phyloP scores from a whole-genome alignment of 1,284 basidiomycete genomes.

The Neolentinus lepideus region DNA sequence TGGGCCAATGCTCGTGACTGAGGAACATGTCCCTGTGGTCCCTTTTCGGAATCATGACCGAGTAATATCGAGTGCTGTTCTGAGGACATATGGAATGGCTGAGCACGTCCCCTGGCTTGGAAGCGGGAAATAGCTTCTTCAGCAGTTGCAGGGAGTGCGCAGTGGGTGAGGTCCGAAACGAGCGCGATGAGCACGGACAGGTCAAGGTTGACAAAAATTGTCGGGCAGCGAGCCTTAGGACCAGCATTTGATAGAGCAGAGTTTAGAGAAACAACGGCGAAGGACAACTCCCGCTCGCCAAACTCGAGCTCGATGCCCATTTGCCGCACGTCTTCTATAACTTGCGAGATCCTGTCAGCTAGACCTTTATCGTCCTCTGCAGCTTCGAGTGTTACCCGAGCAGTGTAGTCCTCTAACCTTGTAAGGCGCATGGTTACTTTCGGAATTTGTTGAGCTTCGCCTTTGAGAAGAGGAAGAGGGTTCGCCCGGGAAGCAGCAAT shows the following conservation, averaged over 20 bases:
- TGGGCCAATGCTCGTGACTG: constrained; percentile 23
- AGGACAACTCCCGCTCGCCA: constrained; percentile 43
- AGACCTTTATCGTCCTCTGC: neutral
- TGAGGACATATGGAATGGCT: neutral
- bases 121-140: constrained; percentile 38
- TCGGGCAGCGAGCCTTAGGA: constrained; percentile 28
- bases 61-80: neutral
- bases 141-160: constrained; percentile 48
- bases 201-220: constrained; percentile 65
- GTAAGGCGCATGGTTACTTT: constrained; percentile 60
- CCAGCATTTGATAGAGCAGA: constrained; percentile 12
- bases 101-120: neutral
- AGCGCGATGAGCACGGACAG: constrained; percentile 78
- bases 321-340: constrained; percentile 43
- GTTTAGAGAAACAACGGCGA: constrained; percentile 5
- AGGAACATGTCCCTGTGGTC: neutral
- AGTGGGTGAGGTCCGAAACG: constrained; percentile 76
- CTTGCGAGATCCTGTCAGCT: constrained; percentile 49
- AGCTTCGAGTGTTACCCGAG: neutral
- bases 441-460: constrained; percentile 14
- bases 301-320: constrained; percentile 65
- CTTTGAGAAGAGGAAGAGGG: neutral
- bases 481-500: constrained; percentile 2
- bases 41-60: neutral
- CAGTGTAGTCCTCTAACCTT: constrained; percentile 36